Evolutionary conservation across 768 basidiomycete genomes (phyloP).

Genomic region (Dentipellis sp.): DNA sequence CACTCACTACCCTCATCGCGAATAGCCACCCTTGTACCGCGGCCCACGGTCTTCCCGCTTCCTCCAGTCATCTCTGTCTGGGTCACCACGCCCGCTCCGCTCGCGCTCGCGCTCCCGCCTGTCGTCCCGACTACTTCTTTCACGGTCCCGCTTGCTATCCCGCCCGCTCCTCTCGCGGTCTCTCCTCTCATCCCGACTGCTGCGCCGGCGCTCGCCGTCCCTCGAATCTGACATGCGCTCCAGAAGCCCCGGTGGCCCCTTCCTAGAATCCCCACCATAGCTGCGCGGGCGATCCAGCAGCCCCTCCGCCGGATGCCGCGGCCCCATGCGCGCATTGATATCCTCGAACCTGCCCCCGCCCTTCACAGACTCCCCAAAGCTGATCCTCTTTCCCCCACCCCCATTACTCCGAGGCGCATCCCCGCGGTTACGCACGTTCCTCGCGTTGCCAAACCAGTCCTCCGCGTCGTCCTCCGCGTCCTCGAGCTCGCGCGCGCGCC

Average conservation of each 20-base stretch:
- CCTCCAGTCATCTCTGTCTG: slow-evolving; percentile 4
- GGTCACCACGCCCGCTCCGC: slow-evolving; percentile 15
- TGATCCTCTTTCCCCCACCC: not conserved
- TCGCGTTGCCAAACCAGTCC: slow-evolving; percentile 55
- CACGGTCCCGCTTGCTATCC: slow-evolving; percentile 13
- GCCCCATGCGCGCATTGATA: not conserved
- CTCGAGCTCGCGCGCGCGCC: slow-evolving; percentile 33
- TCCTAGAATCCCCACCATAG: not conserved
- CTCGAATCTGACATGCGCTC: not conserved
- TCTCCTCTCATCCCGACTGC: not conserved
- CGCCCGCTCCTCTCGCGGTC: slow-evolving; percentile 4
- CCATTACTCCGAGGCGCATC: slow-evolving; percentile 24
- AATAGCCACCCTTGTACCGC: slow-evolving; percentile 24
- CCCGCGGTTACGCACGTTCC: slow-evolving; percentile 22
- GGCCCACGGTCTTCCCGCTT: slow-evolving; percentile 16
- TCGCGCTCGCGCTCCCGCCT: slow-evolving; percentile 12
- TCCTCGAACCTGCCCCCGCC: not conserved
- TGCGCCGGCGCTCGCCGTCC: not conserved
- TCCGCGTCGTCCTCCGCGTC: slow-evolving; percentile 43
- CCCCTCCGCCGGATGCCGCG: not conserved
- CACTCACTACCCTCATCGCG: slow-evolving; percentile 12
- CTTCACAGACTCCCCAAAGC: not conserved
- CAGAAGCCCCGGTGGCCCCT: not conserved
- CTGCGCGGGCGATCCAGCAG: not conserved
- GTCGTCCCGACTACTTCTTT: slow-evolving; percentile 16